These are phyloP conservation scores for Aphanomyces cochlioides DNA, from an alignment of 352 stramenopile genomes.

Conservation along the genomic window DNA sequence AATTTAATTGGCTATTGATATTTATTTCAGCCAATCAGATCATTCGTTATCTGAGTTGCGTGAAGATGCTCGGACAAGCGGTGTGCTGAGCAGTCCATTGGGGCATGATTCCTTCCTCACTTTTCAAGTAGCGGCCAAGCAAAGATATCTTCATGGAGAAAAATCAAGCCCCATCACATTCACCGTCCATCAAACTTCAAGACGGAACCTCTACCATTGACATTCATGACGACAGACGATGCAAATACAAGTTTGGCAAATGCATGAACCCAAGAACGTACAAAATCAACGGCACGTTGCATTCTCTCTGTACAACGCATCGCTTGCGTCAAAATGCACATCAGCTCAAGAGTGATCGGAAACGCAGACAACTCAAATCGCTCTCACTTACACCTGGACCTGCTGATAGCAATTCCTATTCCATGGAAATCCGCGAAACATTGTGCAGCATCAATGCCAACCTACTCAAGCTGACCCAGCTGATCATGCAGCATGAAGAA, in stretches of 20 bases:
- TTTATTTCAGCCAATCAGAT: slow-evolving; percentile 4
- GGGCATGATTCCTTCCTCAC: too few species aligned
- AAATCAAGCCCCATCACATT: background rate
- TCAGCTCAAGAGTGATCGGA: slow-evolving; percentile 30
- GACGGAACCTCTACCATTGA: background rate
- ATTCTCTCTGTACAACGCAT: slow-evolving; percentile 29
- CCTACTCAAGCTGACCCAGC: slow-evolving; percentile 9
- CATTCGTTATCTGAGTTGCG: background rate
- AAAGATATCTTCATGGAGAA: too few species aligned
- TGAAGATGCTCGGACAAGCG: background rate
- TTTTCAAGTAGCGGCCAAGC: too few species aligned
- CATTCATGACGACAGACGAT: background rate
- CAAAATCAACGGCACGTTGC: slow-evolving; percentile 28
- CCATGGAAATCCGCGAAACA: slow-evolving; percentile 4
- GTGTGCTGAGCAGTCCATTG: too few species aligned
- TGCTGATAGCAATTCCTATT: background rate
- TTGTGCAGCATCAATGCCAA: slow-evolving; percentile 5
- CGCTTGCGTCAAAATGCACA: slow-evolving; percentile 25
- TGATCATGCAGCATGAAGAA: background rate
- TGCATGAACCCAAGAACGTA: slow-evolving; percentile 27
- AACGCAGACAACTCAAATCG: slow-evolving; percentile 5
- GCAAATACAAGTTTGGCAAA: slow-evolving; percentile 27
- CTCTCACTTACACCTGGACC: background rate
- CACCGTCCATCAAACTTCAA: background rate
- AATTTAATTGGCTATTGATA: slow-evolving; percentile 7